A percentile compares a stretch with the other conserved stretches of the same genome.
Evolutionary conservation across 495 filamentous ascomycete species (phyloP).

Genomic region (Penicillium simplicissimum): DNA sequence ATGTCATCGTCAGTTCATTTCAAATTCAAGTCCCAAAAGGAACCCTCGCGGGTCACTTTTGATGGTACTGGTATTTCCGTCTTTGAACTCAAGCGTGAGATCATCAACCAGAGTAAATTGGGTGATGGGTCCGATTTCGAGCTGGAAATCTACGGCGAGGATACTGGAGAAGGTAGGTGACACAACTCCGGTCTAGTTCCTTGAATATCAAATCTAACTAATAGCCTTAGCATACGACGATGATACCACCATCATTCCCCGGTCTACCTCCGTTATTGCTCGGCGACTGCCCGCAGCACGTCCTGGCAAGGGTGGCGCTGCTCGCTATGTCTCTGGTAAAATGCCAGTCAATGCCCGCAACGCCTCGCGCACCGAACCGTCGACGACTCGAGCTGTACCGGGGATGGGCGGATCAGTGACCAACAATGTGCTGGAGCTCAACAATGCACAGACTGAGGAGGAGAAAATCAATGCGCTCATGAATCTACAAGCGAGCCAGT

Average conservation of each 20-base stretch:
- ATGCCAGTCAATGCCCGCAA: slow-evolving; percentile 91
- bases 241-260: slow-evolving; percentile 91
- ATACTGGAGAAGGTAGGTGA: slow-evolving; percentile 79
- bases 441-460: slow-evolving; percentile 79
- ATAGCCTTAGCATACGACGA: slow-evolving; percentile 81
- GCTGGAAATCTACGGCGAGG: slow-evolving; percentile 86
- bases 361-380: slow-evolving; percentile 68
- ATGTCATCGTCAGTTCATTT: slow-evolving; percentile 99
- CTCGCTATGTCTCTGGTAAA: slow-evolving; percentile 95
- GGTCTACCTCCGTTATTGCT: slow-evolving; percentile 90
- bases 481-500: slow-evolving; percentile 78
- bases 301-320: slow-evolving; percentile 80
- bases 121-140: slow-evolving; percentile 98
- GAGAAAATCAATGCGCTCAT: slow-evolving; percentile 90
- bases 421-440: slow-evolving; percentile 60
- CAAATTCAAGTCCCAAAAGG: slow-evolving; percentile 99
- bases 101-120: slow-evolving; percentile 89
- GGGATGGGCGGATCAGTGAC: slow-evolving; percentile 46
- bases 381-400: slow-evolving; percentile 49
- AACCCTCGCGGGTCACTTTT: slow-evolving; percentile 90
- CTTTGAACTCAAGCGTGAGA: slow-evolving; percentile 97
- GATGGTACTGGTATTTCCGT: slow-evolving; percentile 98
- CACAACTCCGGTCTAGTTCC: slow-evolving; percentile 1
- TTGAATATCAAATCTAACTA: slow-evolving; percentile 12
- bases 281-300: slow-evolving; percentile 80